Evolutionary conservation across 108 stramenopile genomes (phyloP).

Genomic region (Discostella stelligeroides): DNA sequence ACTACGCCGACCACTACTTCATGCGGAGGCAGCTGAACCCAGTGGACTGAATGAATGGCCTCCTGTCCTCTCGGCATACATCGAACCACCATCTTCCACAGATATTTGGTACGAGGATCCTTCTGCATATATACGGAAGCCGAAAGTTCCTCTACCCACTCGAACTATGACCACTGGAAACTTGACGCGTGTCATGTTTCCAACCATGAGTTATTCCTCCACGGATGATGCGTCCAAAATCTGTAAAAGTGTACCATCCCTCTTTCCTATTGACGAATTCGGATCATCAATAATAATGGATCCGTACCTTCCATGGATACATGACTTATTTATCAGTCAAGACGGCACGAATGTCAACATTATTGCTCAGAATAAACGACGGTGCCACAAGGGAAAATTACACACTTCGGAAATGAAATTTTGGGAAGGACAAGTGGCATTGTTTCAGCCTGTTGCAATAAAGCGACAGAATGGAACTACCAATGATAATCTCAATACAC

Average conservation of each 20-base stretch:
- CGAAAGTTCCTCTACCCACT: slow-evolving; percentile 34
- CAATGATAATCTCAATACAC: no score
- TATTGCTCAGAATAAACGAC: slow-evolving; percentile 69
- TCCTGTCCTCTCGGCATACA: slow-evolving; percentile 38
- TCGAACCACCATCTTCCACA: slow-evolving; percentile 31
- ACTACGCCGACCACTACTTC: no score
- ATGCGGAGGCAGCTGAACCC: no score
- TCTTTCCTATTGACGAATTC: slow-evolving; percentile 63
- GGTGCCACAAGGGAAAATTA: slow-evolving; percentile 64
- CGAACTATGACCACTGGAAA: slow-evolving; percentile 15
- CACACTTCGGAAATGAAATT: slow-evolving; percentile 46
- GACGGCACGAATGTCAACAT: slow-evolving; percentile 51
- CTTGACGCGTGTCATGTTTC: slow-evolving; percentile 33
- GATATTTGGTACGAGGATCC: slow-evolving; percentile 46
- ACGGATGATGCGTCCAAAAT: slow-evolving; percentile 11
- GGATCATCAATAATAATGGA: slow-evolving; percentile 51
- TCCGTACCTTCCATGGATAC: slow-evolving; percentile 74
- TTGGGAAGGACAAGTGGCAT: slow-evolving; percentile 73
- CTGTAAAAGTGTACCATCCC: slow-evolving; percentile 36
- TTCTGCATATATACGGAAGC: not conserved
- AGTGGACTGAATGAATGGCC: slow-evolving; percentile 14
- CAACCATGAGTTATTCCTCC: slow-evolving; percentile 22
- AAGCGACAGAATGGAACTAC: slow-evolving; percentile 24
- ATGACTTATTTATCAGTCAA: slow-evolving; percentile 58
- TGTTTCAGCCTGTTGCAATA: slow-evolving; percentile 69